phyloP scores from a whole-genome alignment of 1,139 yeast species.

The Magnusiomyces starmeri region DNA sequence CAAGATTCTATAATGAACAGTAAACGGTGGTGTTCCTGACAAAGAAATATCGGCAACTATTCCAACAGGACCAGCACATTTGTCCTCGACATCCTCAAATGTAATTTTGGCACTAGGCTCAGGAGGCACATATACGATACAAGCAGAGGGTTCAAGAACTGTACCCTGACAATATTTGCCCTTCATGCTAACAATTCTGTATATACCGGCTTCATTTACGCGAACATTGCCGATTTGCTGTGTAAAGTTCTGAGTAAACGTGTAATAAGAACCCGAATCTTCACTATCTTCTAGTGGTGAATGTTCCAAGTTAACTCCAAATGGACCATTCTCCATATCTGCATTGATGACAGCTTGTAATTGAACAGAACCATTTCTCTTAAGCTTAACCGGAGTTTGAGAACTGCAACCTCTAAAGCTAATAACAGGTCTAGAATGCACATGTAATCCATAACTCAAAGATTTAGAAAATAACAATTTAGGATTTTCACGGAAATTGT shows the following conservation, averaged over 20 bases:
- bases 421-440: slow-evolving; percentile 58
- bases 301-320: slow-evolving; percentile 25
- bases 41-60: slow-evolving; percentile 60
- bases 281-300: slow-evolving; percentile 19
- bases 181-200: slow-evolving; percentile 44
- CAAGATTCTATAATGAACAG: slow-evolving; percentile 51
- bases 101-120: slow-evolving; percentile 40
- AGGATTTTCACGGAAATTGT: slow-evolving; percentile 30
- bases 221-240: slow-evolving; percentile 31
- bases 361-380: slow-evolving; percentile 26
- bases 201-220: slow-evolving; percentile 56
- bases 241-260: slow-evolving; percentile 23
- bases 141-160: slow-evolving; percentile 41
- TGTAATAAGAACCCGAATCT: slow-evolving; percentile 8
- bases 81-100: slow-evolving; percentile 56
- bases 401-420: slow-evolving; percentile 34
- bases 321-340: slow-evolving; percentile 30
- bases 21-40: slow-evolving; percentile 77
- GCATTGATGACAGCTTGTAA: slow-evolving; percentile 24
- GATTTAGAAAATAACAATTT: slow-evolving; percentile 20
- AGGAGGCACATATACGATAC: slow-evolving; percentile 42
- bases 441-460: slow-evolving; percentile 44
- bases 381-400: slow-evolving; percentile 31
- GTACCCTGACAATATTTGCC: slow-evolving; percentile 63
- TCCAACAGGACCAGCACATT: slow-evolving; percentile 91